These are phyloP conservation scores for Blastobotrys apis DNA, from an alignment of 1,139 yeast species.

Conservation along the genomic window DNA sequence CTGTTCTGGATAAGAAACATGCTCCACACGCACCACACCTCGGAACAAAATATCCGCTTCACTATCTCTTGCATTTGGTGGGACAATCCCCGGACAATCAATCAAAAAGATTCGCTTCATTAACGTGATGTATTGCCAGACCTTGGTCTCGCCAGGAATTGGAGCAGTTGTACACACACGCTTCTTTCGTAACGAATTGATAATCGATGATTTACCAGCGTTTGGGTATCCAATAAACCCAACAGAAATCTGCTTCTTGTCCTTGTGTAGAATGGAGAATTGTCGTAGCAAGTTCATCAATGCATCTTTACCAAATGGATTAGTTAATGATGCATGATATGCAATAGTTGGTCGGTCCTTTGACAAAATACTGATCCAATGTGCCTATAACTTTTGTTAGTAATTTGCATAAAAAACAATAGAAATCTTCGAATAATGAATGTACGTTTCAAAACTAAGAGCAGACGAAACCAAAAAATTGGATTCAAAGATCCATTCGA, in stretches of 20 bases:
- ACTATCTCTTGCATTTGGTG: slow-evolving; percentile 84
- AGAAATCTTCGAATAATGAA: slow-evolving; percentile 8
- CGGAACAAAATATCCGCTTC: slow-evolving; percentile 93
- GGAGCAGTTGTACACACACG: slow-evolving; percentile 98
- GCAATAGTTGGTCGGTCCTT: slow-evolving; percentile 93
- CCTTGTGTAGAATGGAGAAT: slow-evolving; percentile 84
- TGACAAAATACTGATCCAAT: slow-evolving; percentile 95
- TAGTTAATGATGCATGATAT: slow-evolving; percentile 95
- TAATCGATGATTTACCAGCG: slow-evolving; percentile 93
- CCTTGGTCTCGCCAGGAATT: slow-evolving; percentile 97
- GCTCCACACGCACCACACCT: slow-evolving; percentile 97
- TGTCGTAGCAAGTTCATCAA: slow-evolving; percentile 89
- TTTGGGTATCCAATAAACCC: slow-evolving; percentile 98
- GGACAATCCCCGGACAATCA: slow-evolving; percentile 99
- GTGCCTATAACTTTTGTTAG: slow-evolving; percentile 68
- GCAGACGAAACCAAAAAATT: slow-evolving; percentile 23
- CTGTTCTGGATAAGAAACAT: slow-evolving; percentile 92
- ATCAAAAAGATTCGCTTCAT: slow-evolving; percentile 93
- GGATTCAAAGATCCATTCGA: slow-evolving; percentile 15
- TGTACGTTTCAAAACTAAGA: slow-evolving; percentile 43
- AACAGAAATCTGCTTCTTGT: slow-evolving; percentile 92
- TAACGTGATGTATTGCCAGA: slow-evolving; percentile 96
- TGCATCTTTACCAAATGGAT: slow-evolving; percentile 96
- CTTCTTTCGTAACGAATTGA: slow-evolving; percentile 87
- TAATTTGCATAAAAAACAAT: slow-evolving; percentile 10